phyloP scores from a whole-genome alignment of 1,284 basidiomycete species.

The Afroboletus lepidellus region DNA sequence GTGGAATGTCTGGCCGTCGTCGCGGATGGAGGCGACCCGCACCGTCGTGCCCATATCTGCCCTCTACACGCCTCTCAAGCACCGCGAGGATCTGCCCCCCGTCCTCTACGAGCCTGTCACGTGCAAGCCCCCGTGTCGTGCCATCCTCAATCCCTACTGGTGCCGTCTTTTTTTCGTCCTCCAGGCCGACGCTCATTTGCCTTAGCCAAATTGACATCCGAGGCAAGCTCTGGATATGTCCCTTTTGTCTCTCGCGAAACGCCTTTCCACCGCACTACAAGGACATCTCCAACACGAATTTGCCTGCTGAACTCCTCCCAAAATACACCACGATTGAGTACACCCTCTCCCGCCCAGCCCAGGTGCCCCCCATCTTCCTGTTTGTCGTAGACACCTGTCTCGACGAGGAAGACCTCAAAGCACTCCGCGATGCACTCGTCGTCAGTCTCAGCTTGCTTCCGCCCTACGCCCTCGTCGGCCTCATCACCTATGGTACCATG shows the following conservation, averaged over 20 bases:
- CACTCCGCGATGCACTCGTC: conserved; percentile 88
- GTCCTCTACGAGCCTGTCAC: conserved; percentile 98
- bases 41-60: conserved; percentile 98
- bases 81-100: conserved; percentile 92
- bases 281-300: conserved; percentile 96
- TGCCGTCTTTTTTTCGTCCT: conserved; percentile 36
- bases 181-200: not conserved
- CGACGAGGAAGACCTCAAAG: conserved; percentile 95
- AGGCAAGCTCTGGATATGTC: conserved; percentile 99
- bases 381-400: conserved; percentile 98
- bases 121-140: conserved; percentile 96
- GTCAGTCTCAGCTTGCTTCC: conserved; percentile 93
- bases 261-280: conserved; percentile 99
- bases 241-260: conserved; percentile 96
- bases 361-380: conserved; percentile 93
- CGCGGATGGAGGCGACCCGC: conserved; percentile 94
- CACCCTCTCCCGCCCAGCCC: conserved; percentile 88
- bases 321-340: conserved; percentile 99
- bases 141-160: conserved; percentile 98
- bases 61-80: conserved; percentile 96
- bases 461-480: conserved; percentile 90
- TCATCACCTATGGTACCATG: conserved; percentile 98
- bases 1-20: conserved; percentile 99
- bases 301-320: conserved; percentile 93
- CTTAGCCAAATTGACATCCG: conserved; percentile 95